Percentiles rank a stretch among this genome's conserved stretches.
phyloP scores from a whole-genome alignment of 192 early-diverging fungal genomes.

The Geosiphon pyriformis region DNA sequence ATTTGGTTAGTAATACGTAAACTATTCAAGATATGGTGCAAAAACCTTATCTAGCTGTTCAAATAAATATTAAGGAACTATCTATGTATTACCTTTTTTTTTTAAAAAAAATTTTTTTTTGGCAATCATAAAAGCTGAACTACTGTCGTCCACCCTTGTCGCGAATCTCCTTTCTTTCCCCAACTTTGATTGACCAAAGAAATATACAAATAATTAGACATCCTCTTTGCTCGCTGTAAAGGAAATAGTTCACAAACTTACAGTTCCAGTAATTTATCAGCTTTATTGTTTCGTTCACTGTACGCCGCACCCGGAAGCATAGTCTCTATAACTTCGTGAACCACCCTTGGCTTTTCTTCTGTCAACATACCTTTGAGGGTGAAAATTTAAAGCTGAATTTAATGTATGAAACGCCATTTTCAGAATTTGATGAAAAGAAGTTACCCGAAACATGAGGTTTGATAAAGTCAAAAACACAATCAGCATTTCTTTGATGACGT shows the following conservation, averaged over 20 bases:
- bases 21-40: too few relatives aligned
- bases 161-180: constrained; percentile 39
- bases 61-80: too few relatives aligned
- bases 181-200: constrained; percentile 28
- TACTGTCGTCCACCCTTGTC: constrained; percentile 52
- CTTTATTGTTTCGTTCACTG: constrained; percentile 52
- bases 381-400: neutral
- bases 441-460: constrained; percentile 55
- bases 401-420: neutral
- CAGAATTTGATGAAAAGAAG: neutral
- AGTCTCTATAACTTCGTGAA: constrained; percentile 87
- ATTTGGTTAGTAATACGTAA: too few relatives aligned
- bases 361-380: constrained; percentile 41
- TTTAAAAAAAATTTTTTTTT: neutral
- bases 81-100: too few relatives aligned
- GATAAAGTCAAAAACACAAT: constrained; percentile 93
- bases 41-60: too few relatives aligned
- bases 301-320: constrained; percentile 75
- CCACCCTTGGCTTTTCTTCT: constrained; percentile 77
- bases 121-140: constrained; percentile 30
- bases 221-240: too few relatives aligned
- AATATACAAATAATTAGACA: too few relatives aligned
- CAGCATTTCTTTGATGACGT: constrained; percentile 88
- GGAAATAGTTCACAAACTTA: constrained; percentile 51
- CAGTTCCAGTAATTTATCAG: constrained; percentile 72